Percentiles rank a stretch among this genome's conserved stretches.
Conservation (phyloP, 768 basidiomycete species). For the Pisolithus orientalis region DNA sequence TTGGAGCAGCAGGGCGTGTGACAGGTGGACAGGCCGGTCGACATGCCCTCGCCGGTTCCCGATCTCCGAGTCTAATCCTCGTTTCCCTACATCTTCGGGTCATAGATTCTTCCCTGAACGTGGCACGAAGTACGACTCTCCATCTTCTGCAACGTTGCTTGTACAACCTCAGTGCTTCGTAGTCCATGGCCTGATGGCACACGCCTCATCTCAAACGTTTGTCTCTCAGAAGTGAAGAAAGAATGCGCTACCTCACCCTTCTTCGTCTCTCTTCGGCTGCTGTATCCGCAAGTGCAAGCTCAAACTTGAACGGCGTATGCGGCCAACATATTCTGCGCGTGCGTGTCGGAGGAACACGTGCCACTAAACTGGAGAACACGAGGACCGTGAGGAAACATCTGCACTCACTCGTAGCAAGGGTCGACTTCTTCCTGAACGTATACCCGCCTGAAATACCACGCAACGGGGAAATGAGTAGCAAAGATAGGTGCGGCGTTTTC, state of each 20-base stretch:
- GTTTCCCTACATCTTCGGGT: background rate
- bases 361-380: background rate
- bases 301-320: background rate
- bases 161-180: background rate
- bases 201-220: background rate
- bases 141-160: background rate
- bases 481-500: background rate
- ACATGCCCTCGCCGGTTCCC: background rate
- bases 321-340: background rate
- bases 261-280: background rate
- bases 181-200: background rate
- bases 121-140: background rate
- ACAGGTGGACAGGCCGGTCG: background rate
- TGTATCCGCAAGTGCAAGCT: background rate
- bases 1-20: background rate
- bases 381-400: background rate
- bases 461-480: background rate
- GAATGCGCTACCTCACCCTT: background rate
- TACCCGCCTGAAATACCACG: background rate
- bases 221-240: background rate
- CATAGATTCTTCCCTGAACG: background rate
- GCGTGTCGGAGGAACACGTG: background rate
- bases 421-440: background rate
- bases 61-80: background rate
- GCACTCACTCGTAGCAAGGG: slow-evolving; percentile 1